phyloP scores from a whole-genome alignment of 805 yeast species.

The Kuraishia hungarica region DNA sequence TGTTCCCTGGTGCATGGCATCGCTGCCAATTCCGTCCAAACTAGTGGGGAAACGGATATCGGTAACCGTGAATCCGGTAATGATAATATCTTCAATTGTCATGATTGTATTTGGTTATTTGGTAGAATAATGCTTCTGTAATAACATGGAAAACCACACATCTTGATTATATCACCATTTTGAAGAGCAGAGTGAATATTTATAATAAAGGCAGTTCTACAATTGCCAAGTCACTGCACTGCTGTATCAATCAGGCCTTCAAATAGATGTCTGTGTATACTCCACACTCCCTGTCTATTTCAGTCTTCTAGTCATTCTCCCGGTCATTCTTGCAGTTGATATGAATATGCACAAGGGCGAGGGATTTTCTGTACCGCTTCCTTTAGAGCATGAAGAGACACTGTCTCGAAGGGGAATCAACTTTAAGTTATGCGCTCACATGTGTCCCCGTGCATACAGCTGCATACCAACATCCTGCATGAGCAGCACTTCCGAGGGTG shows the following conservation, averaged over 20 bases:
- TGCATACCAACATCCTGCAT: background rate
- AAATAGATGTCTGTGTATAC: background rate
- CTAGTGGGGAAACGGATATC: constrained; percentile 32
- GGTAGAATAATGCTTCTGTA: too few relatives aligned
- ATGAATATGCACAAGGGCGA: background rate
- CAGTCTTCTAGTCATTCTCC: background rate
- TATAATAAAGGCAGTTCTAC: background rate
- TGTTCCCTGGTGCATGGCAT: constrained; percentile 30
- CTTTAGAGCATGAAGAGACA: background rate
- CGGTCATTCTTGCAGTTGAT: background rate
- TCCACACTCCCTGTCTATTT: background rate
- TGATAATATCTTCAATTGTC: constrained; percentile 8
- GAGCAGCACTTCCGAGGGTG: background rate
- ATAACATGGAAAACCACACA: too few relatives aligned
- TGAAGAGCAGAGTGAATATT: background rate
- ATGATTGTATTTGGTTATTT: background rate
- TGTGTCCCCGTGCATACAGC: background rate
- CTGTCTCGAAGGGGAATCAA: background rate
- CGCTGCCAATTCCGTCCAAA: constrained; percentile 30
- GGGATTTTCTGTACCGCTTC: background rate
- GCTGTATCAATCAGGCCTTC: too few relatives aligned
- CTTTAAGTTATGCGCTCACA: background rate
- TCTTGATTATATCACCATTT: background rate
- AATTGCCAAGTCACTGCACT: background rate
- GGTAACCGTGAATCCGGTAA: constrained; percentile 1